Evolutionary conservation across 306 rosid species (phyloP).

Genomic region (Mucuna pruriens): DNA sequence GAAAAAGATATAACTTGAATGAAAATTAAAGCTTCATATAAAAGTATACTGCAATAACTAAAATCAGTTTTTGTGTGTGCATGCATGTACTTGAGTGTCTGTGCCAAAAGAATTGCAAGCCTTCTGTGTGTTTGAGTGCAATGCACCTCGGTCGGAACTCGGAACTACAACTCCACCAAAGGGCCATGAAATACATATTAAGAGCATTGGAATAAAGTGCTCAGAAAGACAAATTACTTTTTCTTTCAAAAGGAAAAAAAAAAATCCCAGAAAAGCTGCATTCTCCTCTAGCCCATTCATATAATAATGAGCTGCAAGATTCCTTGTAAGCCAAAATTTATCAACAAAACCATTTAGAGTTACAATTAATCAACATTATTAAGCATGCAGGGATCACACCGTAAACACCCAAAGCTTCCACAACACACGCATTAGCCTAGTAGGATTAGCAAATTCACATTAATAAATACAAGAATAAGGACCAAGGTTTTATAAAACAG

Average conservation of each 20-base stretch:
- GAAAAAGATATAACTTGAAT: background rate
- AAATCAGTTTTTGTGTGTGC: background rate
- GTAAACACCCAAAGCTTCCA: background rate
- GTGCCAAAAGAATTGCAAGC: background rate
- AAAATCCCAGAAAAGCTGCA: background rate
- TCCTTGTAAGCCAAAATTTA: slow-evolving; percentile 32
- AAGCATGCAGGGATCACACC: slow-evolving; percentile 6
- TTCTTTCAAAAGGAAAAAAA: background rate
- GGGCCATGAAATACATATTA: slow-evolving; percentile 17
- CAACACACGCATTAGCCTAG: background rate
- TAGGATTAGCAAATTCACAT: slow-evolving; percentile 3
- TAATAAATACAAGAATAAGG: no score
- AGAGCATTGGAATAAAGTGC: background rate
- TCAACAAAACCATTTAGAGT: slow-evolving; percentile 15
- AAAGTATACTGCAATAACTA: background rate
- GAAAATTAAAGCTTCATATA: slow-evolving; percentile 16
- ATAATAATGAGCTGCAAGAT: background rate
- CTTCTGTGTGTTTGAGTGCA: background rate
- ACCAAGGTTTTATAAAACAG: no score
- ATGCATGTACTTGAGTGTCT: background rate
- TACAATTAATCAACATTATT: background rate
- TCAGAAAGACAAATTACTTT: background rate
- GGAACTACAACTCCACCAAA: background rate
- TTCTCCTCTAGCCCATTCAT: background rate
- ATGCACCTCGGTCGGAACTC: background rate